These are phyloP conservation scores for Musa itinerans DNA, from an alignment of 176 grass and related monocot genomes.

Conservation along the genomic window DNA sequence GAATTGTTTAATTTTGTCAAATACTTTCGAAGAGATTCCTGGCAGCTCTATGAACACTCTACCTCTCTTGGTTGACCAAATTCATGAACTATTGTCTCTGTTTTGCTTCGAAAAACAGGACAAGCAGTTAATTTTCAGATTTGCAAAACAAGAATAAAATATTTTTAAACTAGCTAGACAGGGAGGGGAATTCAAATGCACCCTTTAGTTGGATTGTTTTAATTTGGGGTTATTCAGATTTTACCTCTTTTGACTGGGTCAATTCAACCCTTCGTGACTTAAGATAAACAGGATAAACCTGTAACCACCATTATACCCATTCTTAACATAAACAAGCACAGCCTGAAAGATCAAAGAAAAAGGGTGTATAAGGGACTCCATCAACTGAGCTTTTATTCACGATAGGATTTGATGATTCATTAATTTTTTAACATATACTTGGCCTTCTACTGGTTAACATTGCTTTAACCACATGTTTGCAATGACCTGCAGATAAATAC, in stretches of 20 bases:
- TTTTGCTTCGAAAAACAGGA: not conserved
- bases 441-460: not conserved
- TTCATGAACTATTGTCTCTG: not conserved
- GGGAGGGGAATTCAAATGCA: not conserved
- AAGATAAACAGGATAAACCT: no score
- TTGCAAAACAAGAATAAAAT: not conserved
- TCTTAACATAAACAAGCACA: no score
- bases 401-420: not conserved
- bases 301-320: no score
- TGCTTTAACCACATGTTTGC: conserved; percentile 23
- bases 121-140: not conserved
- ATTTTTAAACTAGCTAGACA: no score
- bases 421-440: not conserved
- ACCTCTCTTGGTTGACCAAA: not conserved
- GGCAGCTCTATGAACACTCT: not conserved
- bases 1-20: not conserved
- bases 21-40: not conserved
- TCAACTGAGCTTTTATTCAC: no score
- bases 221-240: no score
- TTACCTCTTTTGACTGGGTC: no score
- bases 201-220: not conserved
- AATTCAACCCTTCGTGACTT: no score
- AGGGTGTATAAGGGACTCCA: no score
- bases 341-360: no score
- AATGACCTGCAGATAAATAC: conserved; percentile 71